Evolutionary conservation across 176 grass and related monocot species (phyloP).

Genomic region (Oryza nivara): DNA sequence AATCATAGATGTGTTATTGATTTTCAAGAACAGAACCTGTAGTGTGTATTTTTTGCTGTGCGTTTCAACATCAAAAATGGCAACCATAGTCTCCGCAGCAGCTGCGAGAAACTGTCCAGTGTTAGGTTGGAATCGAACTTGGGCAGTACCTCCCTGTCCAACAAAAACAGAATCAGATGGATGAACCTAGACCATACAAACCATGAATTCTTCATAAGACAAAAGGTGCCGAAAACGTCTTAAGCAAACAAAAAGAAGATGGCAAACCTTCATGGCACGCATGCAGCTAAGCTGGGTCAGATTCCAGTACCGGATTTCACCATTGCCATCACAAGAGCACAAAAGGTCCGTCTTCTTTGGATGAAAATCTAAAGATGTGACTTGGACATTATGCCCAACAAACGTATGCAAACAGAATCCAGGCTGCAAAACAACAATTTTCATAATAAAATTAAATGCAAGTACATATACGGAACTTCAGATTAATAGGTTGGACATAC

Average conservation of each 20-base stretch:
- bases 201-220: neutral
- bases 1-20: constrained; percentile 3
- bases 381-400: constrained; percentile 63
- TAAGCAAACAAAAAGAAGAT: constrained; percentile 14
- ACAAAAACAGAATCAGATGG: constrained; percentile 23
- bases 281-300: constrained; percentile 45
- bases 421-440: constrained; percentile 66
- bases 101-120: constrained; percentile 80
- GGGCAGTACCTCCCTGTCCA: constrained; percentile 77
- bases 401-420: constrained; percentile 76
- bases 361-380: constrained; percentile 98
- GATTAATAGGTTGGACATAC: constrained; percentile 3
- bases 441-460: constrained; percentile 27
- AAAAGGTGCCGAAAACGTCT: constrained; percentile 3
- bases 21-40: constrained; percentile 58
- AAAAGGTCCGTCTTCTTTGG: constrained; percentile 93
- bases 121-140: constrained; percentile 95
- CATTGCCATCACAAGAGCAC: constrained; percentile 89
- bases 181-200: neutral
- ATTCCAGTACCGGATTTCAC: constrained; percentile 95
- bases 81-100: constrained; percentile 71
- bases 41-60: constrained; percentile 67
- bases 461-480: neutral
- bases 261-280: constrained; percentile 63
- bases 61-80: constrained; percentile 84